Evolutionary conservation across 352 stramenopile genomes (phyloP).

Genomic region (Saprolegnia parasitica): DNA sequence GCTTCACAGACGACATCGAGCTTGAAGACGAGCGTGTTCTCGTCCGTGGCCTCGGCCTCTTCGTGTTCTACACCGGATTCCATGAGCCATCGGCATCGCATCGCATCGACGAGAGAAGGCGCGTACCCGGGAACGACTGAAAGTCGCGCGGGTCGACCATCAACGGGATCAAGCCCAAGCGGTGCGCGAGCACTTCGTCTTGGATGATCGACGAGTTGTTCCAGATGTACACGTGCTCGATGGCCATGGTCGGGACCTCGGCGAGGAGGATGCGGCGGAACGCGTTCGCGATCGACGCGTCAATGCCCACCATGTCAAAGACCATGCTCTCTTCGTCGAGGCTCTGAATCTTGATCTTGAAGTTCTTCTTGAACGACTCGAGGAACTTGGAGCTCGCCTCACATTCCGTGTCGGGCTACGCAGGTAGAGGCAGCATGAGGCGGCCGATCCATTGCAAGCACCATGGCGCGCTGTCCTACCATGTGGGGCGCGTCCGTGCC

Average conservation of each 20-base stretch:
- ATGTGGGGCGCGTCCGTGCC: constrained; percentile 72
- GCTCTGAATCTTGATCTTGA: constrained; percentile 82
- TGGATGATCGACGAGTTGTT: constrained; percentile 94
- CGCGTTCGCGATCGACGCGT: constrained; percentile 90
- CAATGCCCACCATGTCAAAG: constrained; percentile 89
- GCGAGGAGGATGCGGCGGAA: constrained; percentile 87
- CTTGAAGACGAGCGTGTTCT: constrained; percentile 96
- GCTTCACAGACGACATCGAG: constrained; percentile 88
- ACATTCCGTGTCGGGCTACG: constrained; percentile 66
- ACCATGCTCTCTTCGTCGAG: constrained; percentile 84
- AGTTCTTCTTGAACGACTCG: constrained; percentile 75
- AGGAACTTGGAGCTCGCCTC: constrained; percentile 72
- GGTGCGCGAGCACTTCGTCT: constrained; percentile 90
- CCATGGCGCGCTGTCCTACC: constrained; percentile 34
- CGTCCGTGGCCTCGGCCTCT: constrained; percentile 88
- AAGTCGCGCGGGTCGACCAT: constrained; percentile 82
- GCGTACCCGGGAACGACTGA: constrained; percentile 57
- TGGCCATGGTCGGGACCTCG: constrained; percentile 91
- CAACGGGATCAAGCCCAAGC: constrained; percentile 81
- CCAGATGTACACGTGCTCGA: constrained; percentile 92
- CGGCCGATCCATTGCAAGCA: background rate
- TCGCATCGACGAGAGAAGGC: constrained; percentile 1
- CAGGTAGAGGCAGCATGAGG: constrained; percentile 14
- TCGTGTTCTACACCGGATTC: constrained; percentile 54
- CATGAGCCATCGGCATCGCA: too few relatives aligned